phyloP scores from a whole-genome alignment of 371 early-diverging fungal genomes.

The Mucor indicus region DNA sequence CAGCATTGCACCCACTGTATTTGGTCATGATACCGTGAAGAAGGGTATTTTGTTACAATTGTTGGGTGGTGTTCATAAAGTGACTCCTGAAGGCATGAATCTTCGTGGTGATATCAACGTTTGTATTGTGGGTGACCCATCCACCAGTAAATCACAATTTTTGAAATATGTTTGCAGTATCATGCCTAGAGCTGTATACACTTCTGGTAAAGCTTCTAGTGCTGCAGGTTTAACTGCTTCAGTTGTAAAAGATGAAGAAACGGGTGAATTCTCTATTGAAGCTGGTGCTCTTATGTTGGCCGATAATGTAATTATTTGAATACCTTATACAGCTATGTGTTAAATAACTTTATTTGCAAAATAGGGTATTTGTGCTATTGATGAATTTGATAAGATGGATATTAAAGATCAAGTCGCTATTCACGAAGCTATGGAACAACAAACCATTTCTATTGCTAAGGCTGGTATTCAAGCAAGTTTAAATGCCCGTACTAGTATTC shows the following conservation, averaged over 20 bases:
- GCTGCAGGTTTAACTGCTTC: slow-evolving; percentile 99
- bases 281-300: slow-evolving; percentile 99
- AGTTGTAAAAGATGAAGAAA: slow-evolving; percentile 98
- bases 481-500: slow-evolving; percentile 97
- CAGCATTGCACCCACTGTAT: slow-evolving; percentile 96
- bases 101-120: slow-evolving; percentile 99
- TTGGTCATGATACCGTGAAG: slow-evolving; percentile 97
- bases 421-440: slow-evolving; percentile 99
- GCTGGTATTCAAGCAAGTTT: slow-evolving; percentile 99
- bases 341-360: not conserved
- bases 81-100: slow-evolving; percentile 91
- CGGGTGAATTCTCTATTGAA: slow-evolving; percentile 99
- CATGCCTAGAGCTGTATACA: slow-evolving; percentile 94
- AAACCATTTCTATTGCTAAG: slow-evolving; percentile 99
- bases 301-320: slow-evolving; percentile 76
- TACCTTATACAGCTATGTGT: not conserved
- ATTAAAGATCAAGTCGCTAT: slow-evolving; percentile 98
- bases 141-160: slow-evolving; percentile 98
- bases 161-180: slow-evolving; percentile 89
- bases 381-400: slow-evolving; percentile 99
- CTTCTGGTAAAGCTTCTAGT: slow-evolving; percentile 98
- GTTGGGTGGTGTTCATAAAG: slow-evolving; percentile 96
- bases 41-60: slow-evolving; percentile 95
- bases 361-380: slow-evolving; percentile 98
- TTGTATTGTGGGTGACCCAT: slow-evolving; percentile 98